Evolutionary conservation across 164 flowering plant genomes (phyloP), one percentile per base, ranked within the genome.

Genomic region (Dillenia suffruticosa): DNA sequence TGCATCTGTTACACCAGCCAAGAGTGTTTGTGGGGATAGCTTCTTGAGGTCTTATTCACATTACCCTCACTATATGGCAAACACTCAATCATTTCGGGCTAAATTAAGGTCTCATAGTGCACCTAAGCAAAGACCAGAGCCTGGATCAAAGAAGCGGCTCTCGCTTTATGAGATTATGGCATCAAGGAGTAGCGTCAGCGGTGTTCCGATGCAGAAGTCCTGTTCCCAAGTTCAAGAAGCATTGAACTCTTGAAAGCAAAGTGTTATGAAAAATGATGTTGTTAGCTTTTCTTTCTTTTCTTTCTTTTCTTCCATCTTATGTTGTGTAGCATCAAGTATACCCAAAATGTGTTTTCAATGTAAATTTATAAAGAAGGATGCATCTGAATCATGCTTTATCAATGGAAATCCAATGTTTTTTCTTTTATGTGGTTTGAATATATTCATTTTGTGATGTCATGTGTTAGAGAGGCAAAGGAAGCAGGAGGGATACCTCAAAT

Each of bases 81-180:
- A 73, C 52, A 90, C 97, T 0, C 79, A 86, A 46, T 88, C 95
- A 0, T 90, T 82, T 47, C 75, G 68, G 49, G 97, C 97, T 1
- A 90, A 90, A 54, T 52, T 74, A 58, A 73, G 97, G 77, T 88
- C 95, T 19, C 75, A 70, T 9, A 88, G 95, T 56, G 95, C 92
- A 0, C 97, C 97, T 2, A 90, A 80, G 72, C 95, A 90, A 47
- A 79, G 97, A 62, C 97, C 92, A 0, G 95, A 88, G 61, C 70
- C 82, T 8, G 69, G 71, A 11, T 64, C 81, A 0, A 87, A 71
- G 77, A 85, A 81, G 76, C 73, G 73, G 70, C 64, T 83, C 7
- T 78, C 97, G 1, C 75, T 90, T 13, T 64, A 76, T 49, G 97
- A 88, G 44, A 67, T 86, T n/a, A 74, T 83, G 76, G 92, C 87